Evolutionary conservation across 495 filamentous ascomycete genomes (phyloP).

Genomic region (Penicillium arizonense): DNA sequence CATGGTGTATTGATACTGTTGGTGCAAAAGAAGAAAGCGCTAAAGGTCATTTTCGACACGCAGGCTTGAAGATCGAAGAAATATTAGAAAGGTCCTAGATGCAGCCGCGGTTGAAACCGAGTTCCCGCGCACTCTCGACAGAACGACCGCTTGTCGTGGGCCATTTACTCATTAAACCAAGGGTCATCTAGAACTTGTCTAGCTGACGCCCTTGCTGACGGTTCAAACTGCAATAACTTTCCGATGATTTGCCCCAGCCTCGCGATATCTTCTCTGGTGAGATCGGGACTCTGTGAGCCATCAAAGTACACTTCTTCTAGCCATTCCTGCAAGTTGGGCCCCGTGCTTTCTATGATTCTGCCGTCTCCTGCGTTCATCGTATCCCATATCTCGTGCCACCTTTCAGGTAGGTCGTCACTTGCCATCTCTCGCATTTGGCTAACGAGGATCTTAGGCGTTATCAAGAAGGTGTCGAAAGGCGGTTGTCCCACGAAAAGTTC

Average conservation of each 20-base stretch:
- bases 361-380: slow-evolving; percentile 13
- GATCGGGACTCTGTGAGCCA: slow-evolving; percentile 19
- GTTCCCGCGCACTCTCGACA: too few species aligned
- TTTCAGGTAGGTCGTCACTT: slow-evolving; percentile 29
- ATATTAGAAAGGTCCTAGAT: too few species aligned
- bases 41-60: too few species aligned
- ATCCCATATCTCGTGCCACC: slow-evolving; percentile 28
- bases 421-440: slow-evolving; percentile 34
- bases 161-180: slow-evolving; percentile 26
- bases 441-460: slow-evolving; percentile 31
- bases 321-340: slow-evolving; percentile 31
- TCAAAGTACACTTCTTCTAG: slow-evolving; percentile 37
- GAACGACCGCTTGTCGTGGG: too few species aligned
- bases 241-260: slow-evolving; percentile 31
- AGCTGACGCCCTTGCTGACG: slow-evolving; percentile 30
- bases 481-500: slow-evolving; percentile 37
- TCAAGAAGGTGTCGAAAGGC: slow-evolving; percentile 35
- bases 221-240: slow-evolving; percentile 32
- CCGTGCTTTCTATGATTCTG: slow-evolving; percentile 13
- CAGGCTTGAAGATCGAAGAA: too few species aligned
- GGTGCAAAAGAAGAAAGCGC: too few species aligned
- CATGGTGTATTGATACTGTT: too few species aligned
- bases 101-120: too few species aligned
- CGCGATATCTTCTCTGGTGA: slow-evolving; percentile 28
- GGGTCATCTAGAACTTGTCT: slow-evolving; percentile 31